Base-by-base conservation (phyloP, 2,329 filamentous ascomycete species). In the Ascomycota sp. region DNA sequence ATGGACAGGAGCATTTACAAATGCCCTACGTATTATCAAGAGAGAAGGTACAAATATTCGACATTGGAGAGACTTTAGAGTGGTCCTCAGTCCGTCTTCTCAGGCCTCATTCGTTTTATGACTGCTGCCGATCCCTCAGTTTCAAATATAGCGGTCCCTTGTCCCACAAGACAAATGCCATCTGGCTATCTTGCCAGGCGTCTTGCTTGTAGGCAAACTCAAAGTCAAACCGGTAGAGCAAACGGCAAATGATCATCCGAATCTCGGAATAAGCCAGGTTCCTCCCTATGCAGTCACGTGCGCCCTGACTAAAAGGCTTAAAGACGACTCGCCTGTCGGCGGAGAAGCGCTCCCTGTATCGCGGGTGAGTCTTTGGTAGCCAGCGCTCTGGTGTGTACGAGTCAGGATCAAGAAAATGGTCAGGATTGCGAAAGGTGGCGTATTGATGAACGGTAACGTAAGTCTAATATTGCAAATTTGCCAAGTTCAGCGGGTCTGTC, bases 331-430 rank as follows among this genome's bases (percentile, higher is more conserved):
- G 43, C 8, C 47, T 53, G 38, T 68, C 63, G n/a, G 35, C 34
- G 1, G 41, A 42, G 40, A 57, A 66, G 2, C 46, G 46, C 6
- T 44, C 39, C 8, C 57, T 52, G 8, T 46, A 49, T 1, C 60
- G 42, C 36, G 38, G 37, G 26, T 47, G 43, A 8, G 38, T 36
- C 2, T 32, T 9, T 0, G 41, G 25, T 6, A 47, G 38, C 51
- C 59, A 68, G 0, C 64, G 52, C 42, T 68, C 61, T 0, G 65
- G 65, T 6, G 48, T 50, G 41, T 57, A 70, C 0, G 42, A 44
- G 16, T 56, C 46, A 0, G 64, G 56, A 1, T 61, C 49, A 7
- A 48, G 48, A 42, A 64, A 69, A 40, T 62, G 50, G 8, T 47
- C 41, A 2, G 54, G 47, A 33, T 55, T 56, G 38, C 56, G 55